These are phyloP conservation scores for Alliaria petiolata DNA, from an alignment of 345 rosid genomes.

Conservation along the genomic window DNA sequence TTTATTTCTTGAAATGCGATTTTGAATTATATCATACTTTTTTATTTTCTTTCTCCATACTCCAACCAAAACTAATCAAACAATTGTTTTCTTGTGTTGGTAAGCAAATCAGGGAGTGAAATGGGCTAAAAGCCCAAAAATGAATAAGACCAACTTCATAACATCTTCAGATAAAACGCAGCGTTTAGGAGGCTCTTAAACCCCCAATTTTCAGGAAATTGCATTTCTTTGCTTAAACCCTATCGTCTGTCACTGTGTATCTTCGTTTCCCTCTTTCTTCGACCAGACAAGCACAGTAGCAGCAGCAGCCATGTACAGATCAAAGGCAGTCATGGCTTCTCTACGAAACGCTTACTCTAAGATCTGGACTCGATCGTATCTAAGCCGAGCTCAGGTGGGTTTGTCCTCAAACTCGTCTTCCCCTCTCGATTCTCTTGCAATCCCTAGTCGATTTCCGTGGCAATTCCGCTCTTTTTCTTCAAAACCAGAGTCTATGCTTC, in stretches of 20 bases:
- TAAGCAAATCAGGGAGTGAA: neutral
- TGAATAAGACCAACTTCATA: neutral
- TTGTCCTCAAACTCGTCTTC: constrained; percentile 25
- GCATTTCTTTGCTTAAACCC: constrained; percentile 18
- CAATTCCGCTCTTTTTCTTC: constrained; percentile 41
- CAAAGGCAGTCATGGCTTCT: constrained; percentile 39
- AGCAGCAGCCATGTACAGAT: constrained; percentile 54
- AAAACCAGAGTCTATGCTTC: constrained; percentile 41
- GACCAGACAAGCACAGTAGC: neutral
- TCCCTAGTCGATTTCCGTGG: constrained; percentile 2
- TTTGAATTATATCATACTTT: too few relatives aligned
- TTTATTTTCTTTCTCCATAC: too few relatives aligned
- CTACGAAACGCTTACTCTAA: constrained; percentile 39
- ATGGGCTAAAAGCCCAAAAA: neutral
- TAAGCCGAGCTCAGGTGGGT: constrained; percentile 47
- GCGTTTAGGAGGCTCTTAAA: neutral
- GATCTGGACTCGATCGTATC: constrained; percentile 31
- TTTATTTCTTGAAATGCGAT: too few relatives aligned
- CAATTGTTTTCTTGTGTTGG: too few relatives aligned
- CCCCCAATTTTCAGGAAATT: neutral
- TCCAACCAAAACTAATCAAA: too few relatives aligned
- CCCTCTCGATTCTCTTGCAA: constrained; percentile 14
- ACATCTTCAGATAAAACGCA: neutral
- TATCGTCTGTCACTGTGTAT: neutral
- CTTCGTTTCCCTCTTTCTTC: neutral